Base-by-base conservation (phyloP, 2,329 filamentous ascomycete species). In the Ascochyta fabae region DNA sequence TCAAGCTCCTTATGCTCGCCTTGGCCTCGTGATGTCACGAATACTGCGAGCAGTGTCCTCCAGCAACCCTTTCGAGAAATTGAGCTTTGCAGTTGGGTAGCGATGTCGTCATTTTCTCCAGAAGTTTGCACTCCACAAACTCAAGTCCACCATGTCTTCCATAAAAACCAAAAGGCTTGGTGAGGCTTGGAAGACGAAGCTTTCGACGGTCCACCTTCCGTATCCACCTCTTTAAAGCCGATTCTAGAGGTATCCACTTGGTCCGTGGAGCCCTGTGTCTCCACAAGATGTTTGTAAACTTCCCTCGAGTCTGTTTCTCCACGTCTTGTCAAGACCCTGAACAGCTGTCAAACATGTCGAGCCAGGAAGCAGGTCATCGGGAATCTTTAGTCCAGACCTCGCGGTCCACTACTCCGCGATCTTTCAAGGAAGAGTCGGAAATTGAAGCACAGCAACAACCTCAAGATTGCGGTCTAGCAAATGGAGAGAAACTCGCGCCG, bases 21-120 rank as follows among this genome's bases (percentile, higher is more conserved):
- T 44, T 48, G 34, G 41, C 29, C n/a, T 9, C 24, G 40, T 64
- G 58, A 64, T 61, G 61, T 61, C 59, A 64, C 39, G 26, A 24
- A n/a, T 42, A 24, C 29, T 43, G 41, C 45, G 16, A 24, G 24
- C 6, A 22, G 26, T 46, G 45, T 34, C 19, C 27, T 39, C 15
- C 16, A 7, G 24, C 7, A 27, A 10, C 45, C 22, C 34, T 13
- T 53, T 44, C 6, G 19, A 45, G 45, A 12, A 15, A 6, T 19
- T 5, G 12, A 33, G 26, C 3, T 33, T 29, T 36, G 38, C 27
- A 31, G 47, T 8, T 40, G 39, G 13, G 40, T 12, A 35, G 41
- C 31, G 31, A 58, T 50, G 55, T 54, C 50, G 50, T 58, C 49
- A 49, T 46, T 4, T 26, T 22, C 6, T 50, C 24, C 16, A 45